Evolutionary conservation across 345 rosid genomes (phyloP).

Genomic region (Brassica carinata): DNA sequence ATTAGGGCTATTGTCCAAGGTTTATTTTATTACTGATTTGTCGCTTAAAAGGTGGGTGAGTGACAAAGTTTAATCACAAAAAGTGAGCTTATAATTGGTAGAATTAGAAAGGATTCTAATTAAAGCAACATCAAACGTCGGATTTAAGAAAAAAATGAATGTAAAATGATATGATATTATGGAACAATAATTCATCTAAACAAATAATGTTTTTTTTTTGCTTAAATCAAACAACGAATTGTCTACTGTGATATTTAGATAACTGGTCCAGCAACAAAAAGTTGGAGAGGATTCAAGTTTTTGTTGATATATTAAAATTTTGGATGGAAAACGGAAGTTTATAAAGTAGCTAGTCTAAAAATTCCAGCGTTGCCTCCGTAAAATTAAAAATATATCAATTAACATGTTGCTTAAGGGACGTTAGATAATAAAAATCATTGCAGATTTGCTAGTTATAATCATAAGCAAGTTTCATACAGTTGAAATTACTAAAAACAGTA

Average conservation of each 20-base stretch:
- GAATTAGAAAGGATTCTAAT: constrained; percentile 17
- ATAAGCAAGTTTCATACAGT: neutral
- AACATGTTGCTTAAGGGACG: neutral
- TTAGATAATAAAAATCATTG: neutral
- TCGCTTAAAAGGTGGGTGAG: constrained; percentile 21
- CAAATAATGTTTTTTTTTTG: too few species aligned
- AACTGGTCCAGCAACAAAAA: constrained; percentile 1
- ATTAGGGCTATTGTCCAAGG: constrained; percentile 14
- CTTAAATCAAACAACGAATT: neutral
- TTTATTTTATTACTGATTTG: constrained; percentile 6
- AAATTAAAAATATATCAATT: neutral
- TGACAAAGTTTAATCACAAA: neutral
- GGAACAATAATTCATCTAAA: neutral
- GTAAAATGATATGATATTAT: constrained; percentile 19
- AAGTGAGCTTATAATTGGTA: constrained; percentile 23
- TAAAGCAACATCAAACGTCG: constrained; percentile 5
- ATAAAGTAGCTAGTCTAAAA: neutral
- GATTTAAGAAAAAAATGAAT: neutral
- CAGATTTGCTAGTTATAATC: neutral
- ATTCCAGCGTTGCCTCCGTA: neutral
- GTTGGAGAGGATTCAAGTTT: neutral
- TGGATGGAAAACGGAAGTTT: neutral
- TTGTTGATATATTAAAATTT: neutral
- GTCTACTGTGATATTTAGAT: neutral
- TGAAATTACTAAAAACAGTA: neutral